phyloP scores from a whole-genome alignment of 768 basidiomycete genomes.

The Cystobasidiopsis lactophilus region DNA sequence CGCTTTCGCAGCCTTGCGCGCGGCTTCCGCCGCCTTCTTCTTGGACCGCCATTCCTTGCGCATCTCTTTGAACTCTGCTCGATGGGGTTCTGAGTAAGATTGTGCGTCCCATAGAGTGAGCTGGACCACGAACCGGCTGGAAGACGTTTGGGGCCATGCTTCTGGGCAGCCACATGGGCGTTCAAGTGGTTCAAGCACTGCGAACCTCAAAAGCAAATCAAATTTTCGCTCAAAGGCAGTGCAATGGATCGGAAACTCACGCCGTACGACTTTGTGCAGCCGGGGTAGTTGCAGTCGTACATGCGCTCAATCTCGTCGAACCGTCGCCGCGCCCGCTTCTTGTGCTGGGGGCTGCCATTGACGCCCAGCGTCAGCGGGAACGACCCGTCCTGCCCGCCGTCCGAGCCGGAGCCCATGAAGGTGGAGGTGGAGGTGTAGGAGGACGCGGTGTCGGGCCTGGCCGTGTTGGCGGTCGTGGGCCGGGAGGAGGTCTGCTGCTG shows the following conservation, averaged over 20 bases:
- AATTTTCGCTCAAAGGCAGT: constrained; percentile 4
- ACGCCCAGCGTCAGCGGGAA: background rate
- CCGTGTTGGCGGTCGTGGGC: background rate
- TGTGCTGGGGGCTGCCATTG: background rate
- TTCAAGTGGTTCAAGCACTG: constrained; percentile 67
- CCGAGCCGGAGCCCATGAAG: background rate
- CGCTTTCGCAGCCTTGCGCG: background rate
- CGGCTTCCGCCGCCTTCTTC: constrained; percentile 37
- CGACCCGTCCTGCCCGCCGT: background rate
- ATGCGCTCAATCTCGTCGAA: constrained; percentile 82
- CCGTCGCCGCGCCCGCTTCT: constrained; percentile 27
- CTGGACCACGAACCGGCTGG: constrained; percentile 75
- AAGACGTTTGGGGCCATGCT: constrained; percentile 71
- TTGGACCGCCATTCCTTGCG: constrained; percentile 87
- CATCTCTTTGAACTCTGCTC: constrained; percentile 86
- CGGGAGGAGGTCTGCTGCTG: background rate
- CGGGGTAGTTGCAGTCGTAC: constrained; percentile 57
- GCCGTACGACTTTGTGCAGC: constrained; percentile 20
- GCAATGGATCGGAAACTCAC: background rate
- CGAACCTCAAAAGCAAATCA: constrained; percentile 6
- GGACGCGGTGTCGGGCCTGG: background rate
- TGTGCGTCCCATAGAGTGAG: background rate
- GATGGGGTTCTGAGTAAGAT: background rate
- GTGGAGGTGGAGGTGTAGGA: background rate
- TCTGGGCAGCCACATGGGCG: constrained; percentile 95